A percentile compares a stretch with the other conserved stretches of the same genome.
Evolutionary conservation across 1,284 basidiomycete genomes (phyloP).

Genomic region (Ustilago loliicola): DNA sequence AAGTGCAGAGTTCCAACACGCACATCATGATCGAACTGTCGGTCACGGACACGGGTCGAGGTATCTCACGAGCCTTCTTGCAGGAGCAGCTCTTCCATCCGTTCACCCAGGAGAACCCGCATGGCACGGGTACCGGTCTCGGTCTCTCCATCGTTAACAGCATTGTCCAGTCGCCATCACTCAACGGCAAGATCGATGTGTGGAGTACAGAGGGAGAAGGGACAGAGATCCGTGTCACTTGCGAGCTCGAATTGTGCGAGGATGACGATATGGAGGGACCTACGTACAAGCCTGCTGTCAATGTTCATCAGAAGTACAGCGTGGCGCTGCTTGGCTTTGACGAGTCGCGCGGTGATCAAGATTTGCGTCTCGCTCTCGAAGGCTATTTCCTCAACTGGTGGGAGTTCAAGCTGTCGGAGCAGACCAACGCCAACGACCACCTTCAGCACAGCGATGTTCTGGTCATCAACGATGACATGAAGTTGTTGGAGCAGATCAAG

Average conservation of each 20-base stretch:
- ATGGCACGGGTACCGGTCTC: slow-evolving; percentile 92
- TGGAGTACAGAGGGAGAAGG: slow-evolving; percentile 88
- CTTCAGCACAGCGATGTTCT: slow-evolving; percentile 77
- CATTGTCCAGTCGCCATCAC: slow-evolving; percentile 85
- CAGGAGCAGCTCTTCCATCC: slow-evolving; percentile 96
- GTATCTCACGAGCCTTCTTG: slow-evolving; percentile 52
- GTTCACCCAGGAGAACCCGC: slow-evolving; percentile 88
- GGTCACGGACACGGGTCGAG: slow-evolving; percentile 91
- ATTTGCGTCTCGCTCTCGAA: slow-evolving; percentile 77
- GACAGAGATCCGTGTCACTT: slow-evolving; percentile 91
- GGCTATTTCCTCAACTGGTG: slow-evolving; percentile 82
- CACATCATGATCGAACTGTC: slow-evolving; percentile 84
- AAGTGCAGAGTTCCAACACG: slow-evolving; percentile 76
- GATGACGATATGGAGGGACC: slow-evolving; percentile 54
- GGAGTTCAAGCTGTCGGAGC: slow-evolving; percentile 75
- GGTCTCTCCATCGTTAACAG: slow-evolving; percentile 97
- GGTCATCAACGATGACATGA: slow-evolving; percentile 84
- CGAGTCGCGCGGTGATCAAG: slow-evolving; percentile 77
- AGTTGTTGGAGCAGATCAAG: slow-evolving; percentile 72
- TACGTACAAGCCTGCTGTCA: slow-evolving; percentile 72
- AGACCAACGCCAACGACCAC: slow-evolving; percentile 9
- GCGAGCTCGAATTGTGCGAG: slow-evolving; percentile 78
- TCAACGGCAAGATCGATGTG: slow-evolving; percentile 86
- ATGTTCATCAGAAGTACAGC: slow-evolving; percentile 73
- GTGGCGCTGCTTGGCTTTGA: slow-evolving; percentile 84